These are phyloP conservation scores for Plantago rigida DNA, from an alignment of 305 asterid genomes.

Conservation along the genomic window DNA sequence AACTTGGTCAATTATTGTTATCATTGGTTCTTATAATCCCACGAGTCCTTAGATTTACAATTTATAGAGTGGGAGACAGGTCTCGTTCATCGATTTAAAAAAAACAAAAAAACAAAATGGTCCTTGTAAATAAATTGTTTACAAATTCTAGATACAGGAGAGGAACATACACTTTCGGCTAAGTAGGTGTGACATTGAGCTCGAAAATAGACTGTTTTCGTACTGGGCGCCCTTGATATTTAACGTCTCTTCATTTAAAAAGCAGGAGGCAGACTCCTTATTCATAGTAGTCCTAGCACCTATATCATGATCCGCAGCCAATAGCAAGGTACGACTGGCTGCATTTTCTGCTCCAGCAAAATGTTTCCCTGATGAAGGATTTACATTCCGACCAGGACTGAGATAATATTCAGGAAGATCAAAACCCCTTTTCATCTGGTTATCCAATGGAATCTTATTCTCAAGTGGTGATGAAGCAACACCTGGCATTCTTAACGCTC, in stretches of 20 bases:
- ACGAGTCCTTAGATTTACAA: too few relatives aligned
- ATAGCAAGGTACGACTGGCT: slow-evolving; percentile 48
- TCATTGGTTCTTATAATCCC: too few relatives aligned
- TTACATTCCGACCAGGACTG: slow-evolving; percentile 42
- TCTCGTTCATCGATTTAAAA: too few relatives aligned
- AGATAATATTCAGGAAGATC: slow-evolving; percentile 45
- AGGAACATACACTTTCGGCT: slow-evolving; percentile 55
- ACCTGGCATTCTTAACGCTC: slow-evolving; percentile 35
- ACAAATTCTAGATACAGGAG: background rate
- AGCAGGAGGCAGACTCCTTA: slow-evolving; percentile 38
- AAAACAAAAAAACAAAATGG: too few relatives aligned
- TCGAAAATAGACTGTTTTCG: slow-evolving; percentile 86
- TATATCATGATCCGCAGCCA: slow-evolving; percentile 41
- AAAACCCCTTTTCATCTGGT: slow-evolving; percentile 39
- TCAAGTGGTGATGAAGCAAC: slow-evolving; percentile 43
- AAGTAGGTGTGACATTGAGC: slow-evolving; percentile 84
- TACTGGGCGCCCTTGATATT: slow-evolving; percentile 54
- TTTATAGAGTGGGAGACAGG: too few relatives aligned
- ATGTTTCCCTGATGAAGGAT: slow-evolving; percentile 38
- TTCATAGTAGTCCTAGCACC: slow-evolving; percentile 38
- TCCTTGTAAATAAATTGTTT: slow-evolving; percentile 6
- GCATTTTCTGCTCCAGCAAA: slow-evolving; percentile 42
- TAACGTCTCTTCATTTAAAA: slow-evolving; percentile 49
- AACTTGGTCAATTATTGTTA: too few relatives aligned
- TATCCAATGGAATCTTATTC: slow-evolving; percentile 37